Evolutionary conservation across 2,329 filamentous ascomycete genomes (phyloP), one percentile per base, ranked within the genome.

Genomic region (Fusarium metavorans): DNA sequence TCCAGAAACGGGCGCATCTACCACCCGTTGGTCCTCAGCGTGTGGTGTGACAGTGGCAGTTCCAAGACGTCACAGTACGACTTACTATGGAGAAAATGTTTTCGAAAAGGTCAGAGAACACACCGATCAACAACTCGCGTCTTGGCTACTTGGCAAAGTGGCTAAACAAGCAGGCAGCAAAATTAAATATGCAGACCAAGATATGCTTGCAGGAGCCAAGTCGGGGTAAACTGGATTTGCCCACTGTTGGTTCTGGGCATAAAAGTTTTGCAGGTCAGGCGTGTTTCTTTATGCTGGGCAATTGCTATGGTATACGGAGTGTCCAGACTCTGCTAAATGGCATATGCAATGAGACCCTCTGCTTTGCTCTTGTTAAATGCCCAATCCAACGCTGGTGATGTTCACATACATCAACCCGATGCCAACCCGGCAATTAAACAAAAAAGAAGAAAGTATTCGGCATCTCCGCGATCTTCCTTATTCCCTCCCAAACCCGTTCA

Each of bases 141-240:
- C 34, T 62, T 8, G 25, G 56, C 30, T 18, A 11, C 70, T 73
- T 68, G 41, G 71, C 56, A 61, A 54, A n/a, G 23, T 20, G 14
- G 60, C 56, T 57, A 45, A 68, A 58, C 25, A 16, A 63, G 25
- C 34, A 76, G 73, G 73, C 73, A 76, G 11, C 67, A 62, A 56
- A 76, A 74, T 76, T 69, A 69, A 60, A 23, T 60, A 13, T 68
- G 45, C 59, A 61, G 50, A 48, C 50, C 43, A 71, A 73, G 59
- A 45, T 57, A 32, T 39, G 32, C 54, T 52, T 43, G 9, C 18
- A 25, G 32, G 35, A 25, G 61, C 9, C 4, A 45, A 30, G 23
- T 70, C n/a, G 50, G 63, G 52, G 60, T 71, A 64, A 60, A 64
- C 34, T 73, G 63, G 69, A 48, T 25, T 39, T 41, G 57, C 50